A percentile compares a stretch with the other conserved stretches of the same genome.
Evolutionary conservation across 2,329 filamentous ascomycete species (phyloP).

Genomic region (Fusarium marasasianum): DNA sequence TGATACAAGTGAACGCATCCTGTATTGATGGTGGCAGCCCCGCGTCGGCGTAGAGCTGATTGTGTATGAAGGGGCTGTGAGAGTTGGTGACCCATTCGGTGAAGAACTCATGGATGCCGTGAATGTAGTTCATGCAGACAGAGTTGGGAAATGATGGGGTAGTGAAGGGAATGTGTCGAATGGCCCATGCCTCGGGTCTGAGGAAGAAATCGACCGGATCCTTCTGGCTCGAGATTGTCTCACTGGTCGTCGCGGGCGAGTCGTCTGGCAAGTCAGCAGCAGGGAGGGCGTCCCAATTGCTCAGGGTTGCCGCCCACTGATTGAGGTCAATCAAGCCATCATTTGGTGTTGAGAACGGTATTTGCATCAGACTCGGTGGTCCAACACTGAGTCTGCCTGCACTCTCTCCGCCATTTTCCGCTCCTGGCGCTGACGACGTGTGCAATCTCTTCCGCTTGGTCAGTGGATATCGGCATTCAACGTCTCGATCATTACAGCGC

Average conservation of each 20-base stretch:
- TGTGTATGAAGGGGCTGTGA: constrained; percentile 9
- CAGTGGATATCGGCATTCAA: constrained; percentile 1
- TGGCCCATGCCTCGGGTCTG: not conserved
- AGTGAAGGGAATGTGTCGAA: not conserved
- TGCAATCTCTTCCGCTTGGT: not conserved
- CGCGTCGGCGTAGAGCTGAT: constrained; percentile 1
- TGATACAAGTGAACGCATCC: not conserved
- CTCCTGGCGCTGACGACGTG: not conserved
- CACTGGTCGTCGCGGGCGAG: not conserved
- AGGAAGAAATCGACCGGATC: constrained; percentile 2
- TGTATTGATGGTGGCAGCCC: not conserved
- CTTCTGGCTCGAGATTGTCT: not conserved
- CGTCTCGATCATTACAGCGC: constrained; percentile 2
- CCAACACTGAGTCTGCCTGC: not conserved
- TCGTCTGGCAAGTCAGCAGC: not conserved
- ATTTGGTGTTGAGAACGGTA: not conserved
- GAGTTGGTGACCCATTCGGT: not conserved
- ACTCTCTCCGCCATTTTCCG: not conserved
- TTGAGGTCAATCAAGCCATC: not conserved
- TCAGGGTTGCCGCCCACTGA: not conserved
- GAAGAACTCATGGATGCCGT: not conserved
- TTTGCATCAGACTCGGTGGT: not conserved
- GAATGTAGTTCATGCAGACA: constrained; percentile 4
- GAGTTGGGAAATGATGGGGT: not conserved
- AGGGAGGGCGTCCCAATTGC: not conserved